Conservation (phyloP, 73 alveolate species). For the Paramecium octaurelia region DNA sequence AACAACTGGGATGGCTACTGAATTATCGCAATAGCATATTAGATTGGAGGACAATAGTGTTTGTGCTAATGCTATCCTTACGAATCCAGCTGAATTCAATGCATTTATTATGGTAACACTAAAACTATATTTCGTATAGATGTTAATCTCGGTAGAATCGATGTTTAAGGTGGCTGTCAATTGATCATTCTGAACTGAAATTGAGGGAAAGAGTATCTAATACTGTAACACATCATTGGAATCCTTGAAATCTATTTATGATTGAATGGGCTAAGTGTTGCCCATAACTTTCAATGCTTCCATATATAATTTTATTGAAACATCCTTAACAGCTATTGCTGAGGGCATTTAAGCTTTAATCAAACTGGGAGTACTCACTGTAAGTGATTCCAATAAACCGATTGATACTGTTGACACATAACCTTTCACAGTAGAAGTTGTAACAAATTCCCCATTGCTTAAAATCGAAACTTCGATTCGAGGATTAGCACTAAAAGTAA, state of each 20-base stretch:
- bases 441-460: neutral
- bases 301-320: neutral
- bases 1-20: neutral
- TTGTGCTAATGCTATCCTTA: neutral
- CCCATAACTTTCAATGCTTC: neutral
- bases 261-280: neutral
- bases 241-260: neutral
- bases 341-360: neutral
- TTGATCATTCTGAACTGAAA: neutral
- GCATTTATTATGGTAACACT: neutral
- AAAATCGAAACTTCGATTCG: neutral
- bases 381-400: neutral
- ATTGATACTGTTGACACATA: neutral
- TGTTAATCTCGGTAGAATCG: neutral
- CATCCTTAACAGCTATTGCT: neutral
- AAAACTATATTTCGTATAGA: neutral
- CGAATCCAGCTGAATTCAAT: neutral
- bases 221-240: neutral
- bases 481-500: neutral
- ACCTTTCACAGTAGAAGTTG: neutral
- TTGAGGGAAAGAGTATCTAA: neutral
- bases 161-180: neutral
- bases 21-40: neutral
- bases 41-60: neutral
- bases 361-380: neutral